Conservation (phyloP, 441 rosid genomes). For the Dalechampia spathulata region DNA sequence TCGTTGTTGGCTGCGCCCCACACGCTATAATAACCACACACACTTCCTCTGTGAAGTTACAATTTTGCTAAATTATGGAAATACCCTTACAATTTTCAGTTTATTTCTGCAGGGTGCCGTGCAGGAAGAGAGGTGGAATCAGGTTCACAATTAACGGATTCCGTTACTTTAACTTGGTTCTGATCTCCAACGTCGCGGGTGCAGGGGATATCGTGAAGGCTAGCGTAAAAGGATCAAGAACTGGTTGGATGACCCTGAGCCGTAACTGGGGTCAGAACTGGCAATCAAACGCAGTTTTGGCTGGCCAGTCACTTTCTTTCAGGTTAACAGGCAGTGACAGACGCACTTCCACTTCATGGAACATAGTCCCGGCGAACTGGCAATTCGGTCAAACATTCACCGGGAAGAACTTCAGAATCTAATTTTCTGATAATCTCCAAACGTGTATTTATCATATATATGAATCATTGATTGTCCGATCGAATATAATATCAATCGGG, state of each 20-base stretch:
- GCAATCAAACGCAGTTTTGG: conserved; percentile 39
- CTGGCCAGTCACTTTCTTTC: conserved; percentile 59
- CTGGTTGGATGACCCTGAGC: conserved; percentile 66
- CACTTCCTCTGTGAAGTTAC: conserved; percentile 5
- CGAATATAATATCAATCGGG: no score
- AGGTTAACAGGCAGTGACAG: conserved; percentile 56
- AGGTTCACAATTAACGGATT: conserved; percentile 68
- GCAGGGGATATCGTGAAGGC: conserved; percentile 55
- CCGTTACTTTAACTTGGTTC: conserved; percentile 66
- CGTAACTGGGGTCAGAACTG: conserved; percentile 83
- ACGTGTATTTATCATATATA: no score
- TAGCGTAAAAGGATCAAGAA: conserved; percentile 51
- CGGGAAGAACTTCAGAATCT: conserved; percentile 65
- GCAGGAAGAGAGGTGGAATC: conserved; percentile 62
- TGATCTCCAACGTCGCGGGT: conserved; percentile 66
- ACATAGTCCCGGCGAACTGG: conserved; percentile 49
- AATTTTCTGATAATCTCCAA: no score
- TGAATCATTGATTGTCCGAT: no score
- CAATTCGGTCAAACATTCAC: conserved; percentile 73
- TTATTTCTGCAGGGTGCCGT: conserved; percentile 43
- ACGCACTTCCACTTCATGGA: conserved; percentile 64
- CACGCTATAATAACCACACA: conserved; percentile 15
- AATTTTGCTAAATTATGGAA: conserved; percentile 2
- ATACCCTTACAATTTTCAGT: not conserved
- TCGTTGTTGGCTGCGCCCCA: no score